phyloP scores from a whole-genome alignment of 257 asterid genomes.

The Gentiana macrophylla region DNA sequence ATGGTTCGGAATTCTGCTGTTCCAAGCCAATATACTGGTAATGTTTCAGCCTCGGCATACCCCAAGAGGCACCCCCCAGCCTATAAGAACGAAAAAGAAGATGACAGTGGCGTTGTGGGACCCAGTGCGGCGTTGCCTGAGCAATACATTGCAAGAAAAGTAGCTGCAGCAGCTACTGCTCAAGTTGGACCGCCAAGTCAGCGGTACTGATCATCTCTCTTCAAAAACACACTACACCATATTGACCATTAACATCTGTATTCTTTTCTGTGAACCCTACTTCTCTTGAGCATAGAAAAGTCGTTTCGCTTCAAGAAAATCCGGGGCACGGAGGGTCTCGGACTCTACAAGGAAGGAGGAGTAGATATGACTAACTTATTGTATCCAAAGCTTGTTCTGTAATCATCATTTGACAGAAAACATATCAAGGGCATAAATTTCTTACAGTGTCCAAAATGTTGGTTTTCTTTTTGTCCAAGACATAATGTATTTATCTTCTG shows the following conservation, averaged over 20 bases:
- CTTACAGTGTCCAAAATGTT: too few species aligned
- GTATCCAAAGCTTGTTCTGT: too few species aligned
- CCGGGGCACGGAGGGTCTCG: too few species aligned
- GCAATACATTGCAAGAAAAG: conserved; percentile 37
- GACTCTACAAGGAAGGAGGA: too few species aligned
- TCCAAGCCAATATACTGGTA: conserved; percentile 38
- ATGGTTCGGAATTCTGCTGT: conserved; percentile 42
- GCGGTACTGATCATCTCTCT: conserved; percentile 25
- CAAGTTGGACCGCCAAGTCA: conserved; percentile 34
- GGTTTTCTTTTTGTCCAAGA: too few species aligned
- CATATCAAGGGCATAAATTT: too few species aligned
- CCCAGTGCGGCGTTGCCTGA: conserved; percentile 28
- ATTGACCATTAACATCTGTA: background rate
- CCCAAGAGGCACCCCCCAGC: conserved; percentile 30
- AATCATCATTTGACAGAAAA: too few species aligned
- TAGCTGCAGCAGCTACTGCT: conserved; percentile 18
- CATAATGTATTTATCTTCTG: too few species aligned
- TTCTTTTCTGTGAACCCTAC: too few species aligned
- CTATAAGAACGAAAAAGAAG: conserved; percentile 36
- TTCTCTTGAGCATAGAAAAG: too few species aligned
- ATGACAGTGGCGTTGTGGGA: conserved; percentile 19
- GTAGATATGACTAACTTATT: too few species aligned
- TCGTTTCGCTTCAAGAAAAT: too few species aligned
- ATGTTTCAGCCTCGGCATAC: conserved; percentile 38
- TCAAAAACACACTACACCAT: background rate